These are phyloP conservation scores for Kwoniella shivajii DNA, from an alignment of 1,284 basidiomycete genomes.

Conservation along the genomic window DNA sequence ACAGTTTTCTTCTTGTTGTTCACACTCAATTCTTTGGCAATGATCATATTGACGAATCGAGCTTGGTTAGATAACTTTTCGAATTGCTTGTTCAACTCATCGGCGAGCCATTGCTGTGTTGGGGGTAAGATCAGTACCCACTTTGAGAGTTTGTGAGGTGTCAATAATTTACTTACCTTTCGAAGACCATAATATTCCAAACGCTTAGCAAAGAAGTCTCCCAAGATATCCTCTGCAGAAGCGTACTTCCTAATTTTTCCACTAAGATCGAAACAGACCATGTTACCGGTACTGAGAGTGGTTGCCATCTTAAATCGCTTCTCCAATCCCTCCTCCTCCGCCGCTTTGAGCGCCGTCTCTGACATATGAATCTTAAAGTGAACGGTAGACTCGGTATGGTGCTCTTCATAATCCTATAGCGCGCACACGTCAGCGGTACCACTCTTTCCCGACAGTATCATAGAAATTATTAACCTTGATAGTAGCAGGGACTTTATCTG, in stretches of 20 bases:
- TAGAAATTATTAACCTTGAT: conserved; percentile 57
- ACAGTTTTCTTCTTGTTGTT: conserved; percentile 89
- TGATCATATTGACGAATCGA: conserved; percentile 95
- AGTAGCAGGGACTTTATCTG: conserved; percentile 64
- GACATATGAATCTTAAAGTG: conserved; percentile 86
- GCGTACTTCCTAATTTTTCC: conserved; percentile 95
- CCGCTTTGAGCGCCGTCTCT: conserved; percentile 78
- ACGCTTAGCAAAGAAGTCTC: conserved; percentile 90
- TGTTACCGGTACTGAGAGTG: conserved; percentile 87
- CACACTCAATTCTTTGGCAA: conserved; percentile 83
- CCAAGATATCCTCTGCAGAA: conserved; percentile 86
- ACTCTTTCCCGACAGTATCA: neutral
- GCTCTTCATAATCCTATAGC: conserved; percentile 89
- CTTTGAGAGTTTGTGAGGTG: neutral
- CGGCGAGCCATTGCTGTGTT: conserved; percentile 80
- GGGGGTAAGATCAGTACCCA: conserved; percentile 2
- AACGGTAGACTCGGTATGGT: conserved; percentile 90
- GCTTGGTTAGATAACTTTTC: conserved; percentile 93
- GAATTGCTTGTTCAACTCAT: conserved; percentile 78
- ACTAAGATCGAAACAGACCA: conserved; percentile 97
- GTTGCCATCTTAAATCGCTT: conserved; percentile 89
- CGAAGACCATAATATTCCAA: conserved; percentile 91
- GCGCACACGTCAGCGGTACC: neutral
- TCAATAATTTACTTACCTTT: conserved; percentile 64
- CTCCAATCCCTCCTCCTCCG: conserved; percentile 81